Percentiles rank a stretch among this genome's conserved stretches.
Conservation (phyloP, 176 grass and related monocot genomes). For the Chrysopogon serrulatus region DNA sequence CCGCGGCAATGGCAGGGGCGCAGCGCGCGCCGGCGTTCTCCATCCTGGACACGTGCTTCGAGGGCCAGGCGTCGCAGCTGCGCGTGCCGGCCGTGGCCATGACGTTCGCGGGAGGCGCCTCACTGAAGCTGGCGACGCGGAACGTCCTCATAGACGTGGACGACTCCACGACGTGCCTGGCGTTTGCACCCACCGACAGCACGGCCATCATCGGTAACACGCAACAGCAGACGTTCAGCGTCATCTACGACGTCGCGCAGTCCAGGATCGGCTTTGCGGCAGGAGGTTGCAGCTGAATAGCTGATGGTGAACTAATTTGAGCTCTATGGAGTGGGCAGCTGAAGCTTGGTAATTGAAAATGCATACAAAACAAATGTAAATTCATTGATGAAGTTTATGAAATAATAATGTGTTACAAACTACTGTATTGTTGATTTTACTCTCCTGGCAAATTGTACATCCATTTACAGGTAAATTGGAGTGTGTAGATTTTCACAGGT, state of each 20-base stretch:
- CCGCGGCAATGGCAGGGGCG: conserved; percentile 23
- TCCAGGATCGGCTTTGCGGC: conserved; percentile 67
- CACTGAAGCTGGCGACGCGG: conserved; percentile 26
- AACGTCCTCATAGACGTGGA: conserved; percentile 72
- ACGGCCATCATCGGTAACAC: conserved; percentile 73
- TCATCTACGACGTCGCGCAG: conserved; percentile 57
- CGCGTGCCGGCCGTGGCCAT: conserved; percentile 44
- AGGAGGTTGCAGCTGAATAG: conserved; percentile 64
- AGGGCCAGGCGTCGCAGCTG: conserved; percentile 35
- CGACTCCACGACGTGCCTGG: conserved; percentile 61
- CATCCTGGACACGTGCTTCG: conserved; percentile 79
- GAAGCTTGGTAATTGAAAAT: not conserved
- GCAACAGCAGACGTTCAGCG: conserved; percentile 81
- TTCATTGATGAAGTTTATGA: not conserved
- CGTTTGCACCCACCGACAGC: conserved; percentile 52
- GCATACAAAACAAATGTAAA: not conserved
- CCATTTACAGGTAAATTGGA: not conserved
- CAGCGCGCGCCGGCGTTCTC: conserved; percentile 35
- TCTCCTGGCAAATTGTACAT: not conserved
- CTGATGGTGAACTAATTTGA: not conserved
- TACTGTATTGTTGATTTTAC: not conserved
- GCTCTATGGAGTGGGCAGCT: not conserved
- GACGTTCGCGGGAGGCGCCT: conserved; percentile 49
- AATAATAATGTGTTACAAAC: not conserved
- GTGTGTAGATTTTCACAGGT: not conserved